Evolutionary conservation across 1,284 basidiomycete genomes (phyloP), one percentile per base, ranked within the genome.

Genomic region (Cutaneotrichosporon cutaneum): DNA sequence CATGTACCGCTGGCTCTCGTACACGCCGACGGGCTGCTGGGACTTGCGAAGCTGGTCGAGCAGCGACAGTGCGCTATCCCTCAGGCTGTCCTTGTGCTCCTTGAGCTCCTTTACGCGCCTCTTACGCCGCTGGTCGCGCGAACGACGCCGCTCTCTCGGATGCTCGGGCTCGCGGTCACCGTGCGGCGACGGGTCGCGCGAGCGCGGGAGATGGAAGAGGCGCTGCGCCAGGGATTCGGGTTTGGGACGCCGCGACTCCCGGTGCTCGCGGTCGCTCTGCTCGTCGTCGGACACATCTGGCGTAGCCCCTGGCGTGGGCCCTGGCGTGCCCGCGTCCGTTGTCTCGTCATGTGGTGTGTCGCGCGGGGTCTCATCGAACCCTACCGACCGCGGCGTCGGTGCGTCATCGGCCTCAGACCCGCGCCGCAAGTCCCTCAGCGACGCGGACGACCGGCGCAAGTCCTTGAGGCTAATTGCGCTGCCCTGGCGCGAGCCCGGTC

Each of bases 1-100:
- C 70, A 91, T 82, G 72, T 92, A 92, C 36, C 86, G 80, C 70
- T 89, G 86, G 13, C 85, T 86, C 77, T 93, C 90, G 68, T 92
- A 92, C 10, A 90, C 85, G 0, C 90, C 91, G 0, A 93, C 91
- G 0, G 85, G 86, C 36, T 84, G 81, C 72, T 90, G 75, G 1
- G 61, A 47, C 58, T 74, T 78, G 10, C 72, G 66, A 39, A 78
- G 60, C 26, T 70, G 66, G 10, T 79, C 78, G 56, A 78, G 55
- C 21, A 79, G 58, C 3, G 73, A 76, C 0, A 73, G 27, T 56
- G 75, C 69, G 55, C 74, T 75, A 8, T 63, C 68, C 24, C 59
- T 67, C n/a, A 68, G 21, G 16, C 27, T 32, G 33, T 36, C 39
- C 8, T 27, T 33, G 16, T 21, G 51, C 30, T 42, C 53, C 26